Evolutionary conservation across 768 basidiomycete genomes (phyloP).

Genomic region (Phaeotremella fagi): DNA sequence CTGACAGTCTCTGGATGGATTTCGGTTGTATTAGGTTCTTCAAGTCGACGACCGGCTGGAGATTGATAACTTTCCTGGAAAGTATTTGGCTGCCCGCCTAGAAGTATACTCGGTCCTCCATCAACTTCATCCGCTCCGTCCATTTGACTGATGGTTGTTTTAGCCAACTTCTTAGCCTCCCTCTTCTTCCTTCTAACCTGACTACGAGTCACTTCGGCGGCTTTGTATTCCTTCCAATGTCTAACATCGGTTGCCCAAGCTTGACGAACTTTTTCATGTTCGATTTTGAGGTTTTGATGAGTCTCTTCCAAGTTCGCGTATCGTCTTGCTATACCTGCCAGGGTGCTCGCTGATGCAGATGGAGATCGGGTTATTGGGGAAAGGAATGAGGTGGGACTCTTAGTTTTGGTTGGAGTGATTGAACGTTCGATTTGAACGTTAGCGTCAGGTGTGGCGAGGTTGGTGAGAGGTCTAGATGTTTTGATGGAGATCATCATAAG

Average conservation of each 20-base stretch:
- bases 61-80: no score
- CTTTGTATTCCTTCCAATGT: conserved; percentile 36
- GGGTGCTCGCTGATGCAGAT: not conserved
- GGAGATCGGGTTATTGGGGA: conserved; percentile 1
- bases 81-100: no score
- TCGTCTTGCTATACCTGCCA: conserved; percentile 1
- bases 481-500: no score
- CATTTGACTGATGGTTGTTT: no score
- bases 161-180: conserved; percentile 15
- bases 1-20: no score
- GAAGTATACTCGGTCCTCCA: no score
- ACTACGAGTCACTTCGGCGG: conserved; percentile 14
- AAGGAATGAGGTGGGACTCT: not conserved
- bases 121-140: no score
- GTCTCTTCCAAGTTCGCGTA: conserved; percentile 19
- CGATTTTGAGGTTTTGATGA: conserved; percentile 9
- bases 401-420: not conserved
- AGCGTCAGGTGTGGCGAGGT: no score
- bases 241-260: conserved; percentile 18
- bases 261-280: conserved; percentile 15
- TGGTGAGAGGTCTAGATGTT: no score
- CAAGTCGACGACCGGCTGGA: no score
- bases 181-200: conserved; percentile 15
- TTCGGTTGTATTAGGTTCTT: no score
- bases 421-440: no score